Base-by-base conservation (phyloP, 352 stramenopile genomes). In the Pythium sp. region DNA sequence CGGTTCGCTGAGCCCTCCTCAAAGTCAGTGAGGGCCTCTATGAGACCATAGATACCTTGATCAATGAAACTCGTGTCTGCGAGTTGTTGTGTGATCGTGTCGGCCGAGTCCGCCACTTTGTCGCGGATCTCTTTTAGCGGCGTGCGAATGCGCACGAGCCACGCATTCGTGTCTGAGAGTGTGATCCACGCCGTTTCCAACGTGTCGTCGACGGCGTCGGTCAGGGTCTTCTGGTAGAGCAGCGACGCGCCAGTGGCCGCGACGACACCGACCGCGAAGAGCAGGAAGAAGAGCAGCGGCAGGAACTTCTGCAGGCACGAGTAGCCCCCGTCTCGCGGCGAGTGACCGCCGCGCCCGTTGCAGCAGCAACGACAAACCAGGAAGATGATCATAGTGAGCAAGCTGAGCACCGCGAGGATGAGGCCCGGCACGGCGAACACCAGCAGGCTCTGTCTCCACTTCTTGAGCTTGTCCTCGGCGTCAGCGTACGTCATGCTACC, bases 311-410 rank as follows among this genome's bases (percentile, higher is more conserved):
- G 70, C 69, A 81, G 79, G 67, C 76, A 89, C n/a, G 74, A 80
- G 76, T 91, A 92, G 30, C 82, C 84, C 3, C 84, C 82, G 58
- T 87, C 80, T 24, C 76, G 76, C 12, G 78, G 76, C n/a, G 67
- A 76, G 18, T 82, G 82, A 7, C 84, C 82, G 20, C 84, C 82
- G 43, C 84, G 91, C 34, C 75, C 73, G 71, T 91, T 91, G 81
- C 84, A 92, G 72, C 84, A 91, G 74, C 81, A 92, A 49, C 84
- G 84, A 28, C 82, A 91, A 18, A 90, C 71, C 22, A 90, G 46
- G 66, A 91, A 92, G 58, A 92, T 80, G 8, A 92, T 62, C 72
- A 92, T 87, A 26, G 79, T 90, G 41, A 92, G 68, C 30, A 92
- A 20, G 65, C 79, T 89, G 30, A 92, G 64, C 20, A 87, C 78